Evolutionary conservation across 257 asterid genomes (phyloP), one percentile per base, ranked within the genome.

Genomic region (Knoxia roxburghii): DNA sequence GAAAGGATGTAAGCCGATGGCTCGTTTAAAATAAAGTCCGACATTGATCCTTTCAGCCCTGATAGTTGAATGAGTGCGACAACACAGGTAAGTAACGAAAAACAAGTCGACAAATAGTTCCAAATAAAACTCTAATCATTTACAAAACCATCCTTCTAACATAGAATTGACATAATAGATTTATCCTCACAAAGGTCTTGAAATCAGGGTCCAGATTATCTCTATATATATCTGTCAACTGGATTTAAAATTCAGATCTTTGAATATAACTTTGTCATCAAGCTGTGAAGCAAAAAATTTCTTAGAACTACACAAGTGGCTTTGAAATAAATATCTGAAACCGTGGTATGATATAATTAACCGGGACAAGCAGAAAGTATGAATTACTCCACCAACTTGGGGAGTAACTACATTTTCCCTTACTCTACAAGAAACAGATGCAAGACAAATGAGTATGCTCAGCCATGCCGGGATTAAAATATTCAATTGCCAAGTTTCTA

Each of bases 1-100:
- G 37, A 8, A 72, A 27, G 61, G 26, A 14, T 20, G 35, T 13
- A 23, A 46, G 54, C 35, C 46, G 11, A 50, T 20, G 29, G 62
- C 41, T 72, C 52, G 15, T 9, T 48, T 24, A 60, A 7, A 23
- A 11, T 21, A 23, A 57, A 43, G 49, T 65, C 67, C 21, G 49
- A 71, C 71, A 72, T 72, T 45, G 50, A 57, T 46, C 43, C 55
- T 46, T 43, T 23, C 20, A 55, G 40, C 61, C 43, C 69, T 52
- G 57, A 58, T 17, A 57, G 26, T 43, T 18, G 10, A 43, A 43
- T 15, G 39, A 12, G 23, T 27, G n/a, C 26, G 32, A 24, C 24
- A 68, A 40, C 46, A 8, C 5, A 23, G 21, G n/a, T 4, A 23
- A 33, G 23, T 32, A n/a, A 65, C 8, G 27, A 50, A 66, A 53